Base-by-base conservation (phyloP, 1,139 yeast species). In the Yamadazyma taylorii region DNA sequence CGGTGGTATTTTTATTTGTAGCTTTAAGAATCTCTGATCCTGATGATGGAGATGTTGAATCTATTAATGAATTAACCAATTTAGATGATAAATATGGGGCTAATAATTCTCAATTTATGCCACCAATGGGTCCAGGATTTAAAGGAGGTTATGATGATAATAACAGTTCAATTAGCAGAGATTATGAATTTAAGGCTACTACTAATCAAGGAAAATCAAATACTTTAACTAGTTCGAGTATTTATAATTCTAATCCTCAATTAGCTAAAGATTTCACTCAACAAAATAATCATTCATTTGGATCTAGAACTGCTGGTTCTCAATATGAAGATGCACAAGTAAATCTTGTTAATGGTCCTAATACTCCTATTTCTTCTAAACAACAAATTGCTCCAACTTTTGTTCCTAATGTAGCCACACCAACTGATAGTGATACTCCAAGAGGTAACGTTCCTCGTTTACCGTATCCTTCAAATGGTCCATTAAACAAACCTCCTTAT, bases 191-290 rank as follows among this genome's bases (percentile, higher is more conserved):
- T 41, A 56, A 59, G 35, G 38, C 42, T 24, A 29, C 43, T 21
- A 35, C 32, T 17, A 30, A 33, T 10, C 15, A 30, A 30, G 29
- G 34, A 17, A 33, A 36, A 17, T 27, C 39, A 24, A 36, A 36
- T 28, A 40, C 43, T 9, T 29, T 35, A 13, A 36, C 47, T 17
- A 45, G 44, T 24, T 56, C 66, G 2, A 55, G 63, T 29, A 48
- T 65, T 30, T 61, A 62, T 50, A 59, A 58, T 36, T 52, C 69
- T 3, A 52, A 59, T 26, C 72, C 73, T 13, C 70, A 63, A 39
- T 39, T 52, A 26, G 61, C 63, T 9, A 62, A 57, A 32, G 74
- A 69, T 46, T 56, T 69, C 34, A 69, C 73, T 27, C 51, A 46
- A 32, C 43, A 43, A 12, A 36, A 43, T 30, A 39, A 43, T 19